Base-by-base conservation (phyloP, 495 filamentous ascomycete genomes). In the Penicillium coprophilum region DNA sequence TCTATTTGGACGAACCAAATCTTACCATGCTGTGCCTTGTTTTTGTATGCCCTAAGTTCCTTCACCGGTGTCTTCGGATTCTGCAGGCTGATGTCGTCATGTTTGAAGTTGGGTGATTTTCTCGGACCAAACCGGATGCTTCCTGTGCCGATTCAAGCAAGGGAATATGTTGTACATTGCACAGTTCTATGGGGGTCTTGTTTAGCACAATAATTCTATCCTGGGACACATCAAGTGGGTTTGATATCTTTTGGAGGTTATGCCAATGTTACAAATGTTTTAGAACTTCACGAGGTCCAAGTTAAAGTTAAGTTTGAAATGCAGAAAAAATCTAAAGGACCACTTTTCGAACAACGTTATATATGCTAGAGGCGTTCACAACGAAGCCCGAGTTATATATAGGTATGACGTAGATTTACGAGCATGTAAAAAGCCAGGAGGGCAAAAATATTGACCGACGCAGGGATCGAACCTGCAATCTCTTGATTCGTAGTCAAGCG, bases 401-500 rank as follows among this genome's bases (percentile, higher is more conserved):
- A 38, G 13, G 15, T 4, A 38, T 7, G 15, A 17, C n/a, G 6
- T 38, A 17, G 15, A 1, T n/a, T 2, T 38, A 38, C 2, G 2
- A 7, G 15, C 0, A 17, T 7, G 6, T 8, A 8, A 6, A 9
- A n/a, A 17, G 34, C 2, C 3, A 36, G 34, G n/a, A 38, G 17
- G 9, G 6, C 15, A 45, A 17, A n/a, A 51, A 40, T 58, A 70
- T 65, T 74, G 72, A 75, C 74, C 70, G 69, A 76, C 68, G 73
- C 71, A 71, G 74, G 71, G 67, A 60, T 73, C 66, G 65, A 71
- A 67, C 74, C 72, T 77, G 72, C 72, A 82, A 82, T 82, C 80
- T 82, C 76, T 82, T 82, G 80, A 82, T 82, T 82, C 82, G 82
- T 85, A 85, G 82, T 85, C 83, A 85, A 85, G 80, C 82, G 82